Evolutionary conservation across 768 basidiomycete species (phyloP).

Genomic region (Lentinus brumalis): DNA sequence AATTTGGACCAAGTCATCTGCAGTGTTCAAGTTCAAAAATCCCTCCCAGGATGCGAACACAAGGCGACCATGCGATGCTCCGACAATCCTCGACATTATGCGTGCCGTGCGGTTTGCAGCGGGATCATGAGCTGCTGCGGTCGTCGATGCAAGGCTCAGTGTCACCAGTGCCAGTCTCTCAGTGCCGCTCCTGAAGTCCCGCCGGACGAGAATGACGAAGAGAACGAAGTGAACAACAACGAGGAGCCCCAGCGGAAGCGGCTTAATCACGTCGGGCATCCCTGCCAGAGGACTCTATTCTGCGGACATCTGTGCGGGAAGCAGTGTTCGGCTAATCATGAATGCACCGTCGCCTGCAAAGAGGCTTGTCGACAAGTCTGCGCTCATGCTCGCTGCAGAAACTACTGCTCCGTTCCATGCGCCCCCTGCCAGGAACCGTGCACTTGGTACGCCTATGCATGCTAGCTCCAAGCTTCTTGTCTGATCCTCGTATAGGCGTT

Average conservation of each 20-base stretch:
- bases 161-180: constrained; percentile 49
- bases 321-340: constrained; percentile 51
- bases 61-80: constrained; percentile 48
- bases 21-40: constrained; percentile 42
- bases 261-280: constrained; percentile 39
- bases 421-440: constrained; percentile 66
- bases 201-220: neutral
- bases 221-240: neutral
- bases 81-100: constrained; percentile 39
- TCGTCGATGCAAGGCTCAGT: constrained; percentile 48
- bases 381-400: constrained; percentile 50
- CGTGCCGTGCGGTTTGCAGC: constrained; percentile 46
- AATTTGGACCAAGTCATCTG: constrained; percentile 48
- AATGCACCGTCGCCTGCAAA: constrained; percentile 49
- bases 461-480: neutral
- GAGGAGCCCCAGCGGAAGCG: neutral
- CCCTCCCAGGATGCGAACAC: constrained; percentile 58
- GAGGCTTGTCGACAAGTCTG: constrained; percentile 56
- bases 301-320: constrained; percentile 58
- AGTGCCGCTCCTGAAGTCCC: neutral
- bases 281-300: constrained; percentile 52
- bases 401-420: constrained; percentile 54
- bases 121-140: constrained; percentile 54
- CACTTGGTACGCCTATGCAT: constrained; percentile 42
- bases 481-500: constrained; percentile 40